Conservation (phyloP, 805 yeast species). For the Nakazawaea holstii region DNA sequence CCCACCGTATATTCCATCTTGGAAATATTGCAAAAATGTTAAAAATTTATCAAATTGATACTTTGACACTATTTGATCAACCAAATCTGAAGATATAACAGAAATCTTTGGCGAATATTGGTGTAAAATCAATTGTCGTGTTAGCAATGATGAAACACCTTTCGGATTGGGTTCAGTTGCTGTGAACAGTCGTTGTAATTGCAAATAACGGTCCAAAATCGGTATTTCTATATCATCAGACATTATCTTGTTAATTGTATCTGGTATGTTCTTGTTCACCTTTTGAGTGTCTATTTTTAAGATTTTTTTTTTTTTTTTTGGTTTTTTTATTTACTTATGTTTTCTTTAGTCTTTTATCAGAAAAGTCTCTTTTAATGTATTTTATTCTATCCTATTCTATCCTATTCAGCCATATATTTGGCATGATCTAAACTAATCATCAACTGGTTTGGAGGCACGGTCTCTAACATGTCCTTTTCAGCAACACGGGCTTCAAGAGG, state of each 20-base stretch:
- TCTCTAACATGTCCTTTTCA: constrained; percentile 55
- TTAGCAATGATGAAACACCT: constrained; percentile 23
- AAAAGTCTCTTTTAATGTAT: too few relatives aligned
- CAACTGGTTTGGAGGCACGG: constrained; percentile 56
- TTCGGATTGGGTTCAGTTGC: constrained; percentile 15
- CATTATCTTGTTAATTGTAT: background rate
- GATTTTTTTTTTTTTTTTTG: too few relatives aligned
- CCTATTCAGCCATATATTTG: constrained; percentile 5
- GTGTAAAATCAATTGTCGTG: constrained; percentile 23
- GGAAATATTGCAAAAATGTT: constrained; percentile 23
- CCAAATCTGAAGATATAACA: constrained; percentile 20
- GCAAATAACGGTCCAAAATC: background rate
- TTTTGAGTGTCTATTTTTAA: background rate
- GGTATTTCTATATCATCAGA: background rate
- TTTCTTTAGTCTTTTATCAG: too few relatives aligned
- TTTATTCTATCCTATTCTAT: too few relatives aligned
- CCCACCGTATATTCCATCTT: constrained; percentile 13
- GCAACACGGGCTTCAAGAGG: constrained; percentile 51
- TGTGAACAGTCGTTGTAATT: background rate
- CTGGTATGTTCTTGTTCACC: background rate
- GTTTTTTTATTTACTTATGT: too few relatives aligned
- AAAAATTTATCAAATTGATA: constrained; percentile 17
- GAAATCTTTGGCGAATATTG: constrained; percentile 27
- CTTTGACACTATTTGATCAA: constrained; percentile 17
- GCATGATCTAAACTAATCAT: constrained; percentile 16